Evolutionary conservation across 768 basidiomycete genomes (phyloP).

Genomic region (Auricularia sp.): DNA sequence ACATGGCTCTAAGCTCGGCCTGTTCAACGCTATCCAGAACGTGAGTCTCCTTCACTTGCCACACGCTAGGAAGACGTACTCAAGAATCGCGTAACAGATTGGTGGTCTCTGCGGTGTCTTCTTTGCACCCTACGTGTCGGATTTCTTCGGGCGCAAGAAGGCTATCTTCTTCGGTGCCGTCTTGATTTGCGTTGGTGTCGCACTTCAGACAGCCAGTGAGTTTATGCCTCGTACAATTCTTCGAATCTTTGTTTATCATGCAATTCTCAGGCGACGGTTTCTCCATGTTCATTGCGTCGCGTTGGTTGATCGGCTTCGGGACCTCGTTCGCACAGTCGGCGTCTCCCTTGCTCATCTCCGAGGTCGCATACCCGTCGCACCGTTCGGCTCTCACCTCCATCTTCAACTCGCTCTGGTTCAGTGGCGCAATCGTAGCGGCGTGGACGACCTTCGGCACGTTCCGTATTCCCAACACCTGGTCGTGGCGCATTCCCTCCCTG

Average conservation of each 20-base stretch:
- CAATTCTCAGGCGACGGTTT: conserved; percentile 27
- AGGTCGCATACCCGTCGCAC: conserved; percentile 76
- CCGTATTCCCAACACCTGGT: conserved; percentile 54
- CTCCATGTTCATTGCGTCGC: conserved; percentile 73
- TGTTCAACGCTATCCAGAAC: conserved; percentile 61
- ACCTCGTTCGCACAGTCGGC: conserved; percentile 39
- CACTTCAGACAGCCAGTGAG: conserved; percentile 59
- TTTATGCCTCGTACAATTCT: too few relatives aligned
- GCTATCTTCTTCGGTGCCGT: conserved; percentile 57
- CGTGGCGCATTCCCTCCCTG: conserved; percentile 74
- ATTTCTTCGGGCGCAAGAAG: conserved; percentile 56
- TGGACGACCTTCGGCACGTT: conserved; percentile 81
- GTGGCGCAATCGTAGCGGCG: conserved; percentile 74
- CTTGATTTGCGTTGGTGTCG: conserved; percentile 63
- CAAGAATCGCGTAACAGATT: conserved; percentile 35
- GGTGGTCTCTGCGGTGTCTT: conserved; percentile 59
- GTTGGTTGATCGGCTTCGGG: conserved; percentile 33
- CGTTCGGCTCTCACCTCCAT: conserved; percentile 68
- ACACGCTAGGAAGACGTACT: not conserved
- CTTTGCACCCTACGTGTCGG: conserved; percentile 61
- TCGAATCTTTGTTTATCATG: too few relatives aligned
- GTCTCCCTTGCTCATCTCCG: conserved; percentile 76
- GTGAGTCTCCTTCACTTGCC: conserved; percentile 20
- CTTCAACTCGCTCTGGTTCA: conserved; percentile 83
- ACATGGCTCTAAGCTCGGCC: conserved; percentile 44